A percentile compares a stretch with the other conserved stretches of the same genome.
phyloP scores from a whole-genome alignment of 2,329 filamentous ascomycete species.

The Ciborinia camelliae region DNA sequence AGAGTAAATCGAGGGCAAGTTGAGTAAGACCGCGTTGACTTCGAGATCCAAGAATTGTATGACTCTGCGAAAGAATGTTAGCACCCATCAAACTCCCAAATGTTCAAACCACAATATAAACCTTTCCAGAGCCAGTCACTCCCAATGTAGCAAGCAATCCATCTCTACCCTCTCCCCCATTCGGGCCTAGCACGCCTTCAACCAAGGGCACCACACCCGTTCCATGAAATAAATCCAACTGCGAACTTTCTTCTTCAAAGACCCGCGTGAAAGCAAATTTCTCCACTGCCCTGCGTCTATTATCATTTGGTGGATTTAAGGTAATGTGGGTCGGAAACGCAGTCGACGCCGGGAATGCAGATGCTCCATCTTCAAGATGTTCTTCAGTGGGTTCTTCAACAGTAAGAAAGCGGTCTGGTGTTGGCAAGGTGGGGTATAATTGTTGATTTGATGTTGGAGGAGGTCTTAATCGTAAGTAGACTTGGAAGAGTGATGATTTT shows the following conservation, averaged over 20 bases:
- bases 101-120: conserved; percentile 39
- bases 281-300: conserved; percentile 81
- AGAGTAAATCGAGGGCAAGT: conserved; percentile 84
- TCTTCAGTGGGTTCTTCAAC: conserved; percentile 59
- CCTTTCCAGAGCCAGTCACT: conserved; percentile 95
- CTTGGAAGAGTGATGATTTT: conserved; percentile 71
- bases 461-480: conserved; percentile 83
- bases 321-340: conserved; percentile 66
- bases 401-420: conserved; percentile 68
- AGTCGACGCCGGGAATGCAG: conserved; percentile 19
- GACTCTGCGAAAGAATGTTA: conserved; percentile 58
- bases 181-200: conserved; percentile 72
- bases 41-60: conserved; percentile 89
- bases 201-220: conserved; percentile 72
- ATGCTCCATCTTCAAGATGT: conserved; percentile 38
- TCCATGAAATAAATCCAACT: conserved; percentile 82
- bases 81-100: background rate
- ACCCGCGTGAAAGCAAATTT: conserved; percentile 93
- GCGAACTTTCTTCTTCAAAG: conserved; percentile 80
- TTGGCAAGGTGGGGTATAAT: conserved; percentile 40
- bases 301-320: conserved; percentile 76
- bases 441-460: conserved; percentile 43
- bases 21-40: conserved; percentile 87
- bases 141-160: conserved; percentile 87
- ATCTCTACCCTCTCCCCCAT: conserved; percentile 77